These are phyloP conservation scores for Trichophyton simii DNA, from an alignment of 2,329 filamentous ascomycete species.

Conservation along the genomic window DNA sequence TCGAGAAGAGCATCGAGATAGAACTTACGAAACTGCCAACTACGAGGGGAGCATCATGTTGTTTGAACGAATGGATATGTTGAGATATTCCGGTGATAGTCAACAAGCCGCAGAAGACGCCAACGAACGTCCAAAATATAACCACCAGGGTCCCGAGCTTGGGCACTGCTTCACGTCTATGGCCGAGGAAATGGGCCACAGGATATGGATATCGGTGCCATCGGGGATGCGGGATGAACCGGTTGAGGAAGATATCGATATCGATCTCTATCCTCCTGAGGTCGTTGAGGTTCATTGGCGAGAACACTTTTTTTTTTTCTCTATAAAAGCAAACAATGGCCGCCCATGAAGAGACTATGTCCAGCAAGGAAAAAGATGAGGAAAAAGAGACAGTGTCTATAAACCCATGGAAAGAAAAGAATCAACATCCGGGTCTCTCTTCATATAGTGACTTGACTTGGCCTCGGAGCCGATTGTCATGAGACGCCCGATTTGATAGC, in stretches of 20 bases:
- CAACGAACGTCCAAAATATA: constrained; percentile 52
- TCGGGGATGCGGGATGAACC: constrained; percentile 52
- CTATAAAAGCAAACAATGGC: not conserved
- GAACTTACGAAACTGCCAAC: constrained; percentile 57
- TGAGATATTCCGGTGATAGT: constrained; percentile 47
- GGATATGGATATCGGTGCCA: constrained; percentile 52
- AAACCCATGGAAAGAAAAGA: not conserved
- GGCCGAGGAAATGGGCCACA: constrained; percentile 56
- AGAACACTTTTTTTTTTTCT: not conserved
- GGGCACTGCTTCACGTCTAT: constrained; percentile 34
- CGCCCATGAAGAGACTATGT: not conserved
- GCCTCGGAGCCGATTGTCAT: too few relatives aligned
- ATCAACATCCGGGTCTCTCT: not conserved
- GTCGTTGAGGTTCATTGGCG: not conserved
- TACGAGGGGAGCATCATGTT: constrained; percentile 46
- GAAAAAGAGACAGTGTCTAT: not conserved
- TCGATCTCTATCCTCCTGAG: constrained; percentile 44
- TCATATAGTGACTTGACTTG: too few relatives aligned
- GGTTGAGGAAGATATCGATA: constrained; percentile 66
- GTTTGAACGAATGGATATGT: constrained; percentile 43
- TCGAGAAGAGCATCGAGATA: not conserved
- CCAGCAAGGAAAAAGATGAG: not conserved
- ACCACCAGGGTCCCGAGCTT: constrained; percentile 46
- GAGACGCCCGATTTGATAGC: too few relatives aligned
- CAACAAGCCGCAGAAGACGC: constrained; percentile 49